These are phyloP conservation scores for Synchytrium microbalum DNA, from an alignment of 371 early-diverging fungal species.

Conservation along the genomic window DNA sequence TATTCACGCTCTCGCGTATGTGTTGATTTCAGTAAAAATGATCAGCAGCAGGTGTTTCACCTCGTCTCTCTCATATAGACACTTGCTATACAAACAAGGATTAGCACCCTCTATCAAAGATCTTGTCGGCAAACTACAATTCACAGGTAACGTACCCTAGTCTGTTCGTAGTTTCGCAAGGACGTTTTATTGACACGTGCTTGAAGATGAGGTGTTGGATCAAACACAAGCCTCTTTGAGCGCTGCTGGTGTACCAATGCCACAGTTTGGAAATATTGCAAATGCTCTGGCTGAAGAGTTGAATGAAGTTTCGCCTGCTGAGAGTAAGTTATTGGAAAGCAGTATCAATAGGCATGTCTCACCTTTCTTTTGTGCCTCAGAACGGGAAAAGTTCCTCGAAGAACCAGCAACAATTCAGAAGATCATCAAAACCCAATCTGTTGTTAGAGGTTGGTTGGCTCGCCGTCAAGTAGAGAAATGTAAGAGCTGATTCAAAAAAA, in stretches of 20 bases:
- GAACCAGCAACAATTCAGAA: slow-evolving; percentile 24
- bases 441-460: slow-evolving; percentile 23
- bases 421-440: slow-evolving; percentile 27
- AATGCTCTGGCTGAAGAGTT: slow-evolving; percentile 61
- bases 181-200: background rate
- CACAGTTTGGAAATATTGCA: slow-evolving; percentile 72
- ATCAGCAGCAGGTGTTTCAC: slow-evolving; percentile 8
- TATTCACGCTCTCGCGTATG: slow-evolving; percentile 93
- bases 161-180: slow-evolving; percentile 5
- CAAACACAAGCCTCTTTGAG: slow-evolving; percentile 79
- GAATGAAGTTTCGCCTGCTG: slow-evolving; percentile 22
- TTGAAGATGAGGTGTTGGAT: slow-evolving; percentile 65
- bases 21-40: slow-evolving; percentile 13
- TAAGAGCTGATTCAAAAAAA: slow-evolving; percentile 8
- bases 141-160: slow-evolving; percentile 55
- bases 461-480: slow-evolving; percentile 5
- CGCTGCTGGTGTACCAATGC: slow-evolving; percentile 67
- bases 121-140: slow-evolving; percentile 82
- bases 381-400: slow-evolving; percentile 25
- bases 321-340: slow-evolving; percentile 12
- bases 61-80: slow-evolving; percentile 41
- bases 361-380: slow-evolving; percentile 10
- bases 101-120: slow-evolving; percentile 87
- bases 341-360: slow-evolving; percentile 5
- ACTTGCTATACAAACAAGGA: slow-evolving; percentile 75